A percentile compares a stretch with the other conserved stretches of the same genome.
These are phyloP conservation scores for Cudoniella acicularis DNA, from an alignment of 495 filamentous ascomycete genomes.

Conservation along the genomic window DNA sequence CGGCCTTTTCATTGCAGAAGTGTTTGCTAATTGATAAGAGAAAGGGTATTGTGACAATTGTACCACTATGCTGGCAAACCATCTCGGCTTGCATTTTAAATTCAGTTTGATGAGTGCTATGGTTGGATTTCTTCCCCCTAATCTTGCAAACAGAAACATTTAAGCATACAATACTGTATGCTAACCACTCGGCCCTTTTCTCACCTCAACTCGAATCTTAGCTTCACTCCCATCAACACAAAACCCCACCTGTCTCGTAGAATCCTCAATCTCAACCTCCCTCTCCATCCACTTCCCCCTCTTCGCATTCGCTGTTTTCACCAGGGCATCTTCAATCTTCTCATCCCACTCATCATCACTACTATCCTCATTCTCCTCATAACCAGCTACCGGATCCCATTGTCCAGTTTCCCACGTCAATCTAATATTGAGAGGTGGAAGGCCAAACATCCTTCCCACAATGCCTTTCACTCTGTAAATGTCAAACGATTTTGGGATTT, in stretches of 20 bases:
- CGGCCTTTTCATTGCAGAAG: background rate
- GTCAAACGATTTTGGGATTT: slow-evolving; percentile 71
- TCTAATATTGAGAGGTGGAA: slow-evolving; percentile 58
- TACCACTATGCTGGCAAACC: background rate
- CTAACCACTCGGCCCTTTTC: background rate
- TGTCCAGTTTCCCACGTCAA: slow-evolving; percentile 82
- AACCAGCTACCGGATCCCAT: slow-evolving; percentile 69
- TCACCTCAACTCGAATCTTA: slow-evolving; percentile 62
- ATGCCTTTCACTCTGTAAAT: slow-evolving; percentile 80
- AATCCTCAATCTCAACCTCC: slow-evolving; percentile 78
- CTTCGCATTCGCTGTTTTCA: slow-evolving; percentile 8
- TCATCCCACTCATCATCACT: slow-evolving; percentile 54
- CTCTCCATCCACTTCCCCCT: slow-evolving; percentile 58
- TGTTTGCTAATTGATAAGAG: background rate
- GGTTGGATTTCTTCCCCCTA: background rate
- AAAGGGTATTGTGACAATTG: background rate
- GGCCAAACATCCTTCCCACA: slow-evolving; percentile 63
- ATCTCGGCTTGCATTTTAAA: background rate
- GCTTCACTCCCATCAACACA: slow-evolving; percentile 71
- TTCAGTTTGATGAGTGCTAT: background rate
- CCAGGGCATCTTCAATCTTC: slow-evolving; percentile 1
- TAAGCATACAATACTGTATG: background rate
- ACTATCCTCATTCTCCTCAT: slow-evolving; percentile 57
- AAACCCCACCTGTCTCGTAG: slow-evolving; percentile 75
- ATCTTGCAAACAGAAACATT: background rate